phyloP scores from a whole-genome alignment of 1,139 yeast genomes.

The Taphrina deformans region DNA sequence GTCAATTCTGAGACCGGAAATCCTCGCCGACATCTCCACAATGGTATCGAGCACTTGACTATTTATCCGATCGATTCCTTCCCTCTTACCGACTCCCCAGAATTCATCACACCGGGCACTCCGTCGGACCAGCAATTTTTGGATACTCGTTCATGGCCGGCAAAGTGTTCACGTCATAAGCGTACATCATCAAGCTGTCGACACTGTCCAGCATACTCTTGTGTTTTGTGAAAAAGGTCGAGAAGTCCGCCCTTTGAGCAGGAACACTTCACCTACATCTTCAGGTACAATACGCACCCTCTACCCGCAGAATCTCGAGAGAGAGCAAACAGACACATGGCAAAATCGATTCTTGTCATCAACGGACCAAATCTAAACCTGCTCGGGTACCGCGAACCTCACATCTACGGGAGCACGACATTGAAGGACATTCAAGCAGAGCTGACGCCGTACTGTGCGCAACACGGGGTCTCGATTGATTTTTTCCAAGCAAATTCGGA shows the following conservation, averaged over 20 bases:
- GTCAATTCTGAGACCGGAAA: neutral
- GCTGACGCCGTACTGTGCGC: neutral
- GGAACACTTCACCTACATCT: neutral
- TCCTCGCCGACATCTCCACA: neutral
- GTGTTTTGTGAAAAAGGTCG: neutral
- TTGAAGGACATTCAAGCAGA: neutral
- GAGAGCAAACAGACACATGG: neutral
- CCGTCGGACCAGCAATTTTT: too few relatives aligned
- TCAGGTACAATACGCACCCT: neutral
- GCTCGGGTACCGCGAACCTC: conserved; percentile 1
- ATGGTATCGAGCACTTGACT: neutral
- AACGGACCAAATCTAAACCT: neutral
- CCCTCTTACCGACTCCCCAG: too few relatives aligned
- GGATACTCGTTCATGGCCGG: too few relatives aligned
- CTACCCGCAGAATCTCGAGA: neutral
- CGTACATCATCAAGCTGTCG: neutral
- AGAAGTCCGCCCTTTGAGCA: neutral
- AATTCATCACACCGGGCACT: too few relatives aligned
- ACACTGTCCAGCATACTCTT: too few relatives aligned
- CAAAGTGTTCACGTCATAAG: too few relatives aligned
- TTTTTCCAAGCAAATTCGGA: neutral
- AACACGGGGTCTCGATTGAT: neutral
- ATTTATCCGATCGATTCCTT: neutral
- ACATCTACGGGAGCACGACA: conserved; percentile 3
- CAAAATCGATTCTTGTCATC: conserved; percentile 1